These are phyloP conservation scores for Neonectria ditissima DNA, from an alignment of 2,329 filamentous ascomycete species.

Conservation along the genomic window DNA sequence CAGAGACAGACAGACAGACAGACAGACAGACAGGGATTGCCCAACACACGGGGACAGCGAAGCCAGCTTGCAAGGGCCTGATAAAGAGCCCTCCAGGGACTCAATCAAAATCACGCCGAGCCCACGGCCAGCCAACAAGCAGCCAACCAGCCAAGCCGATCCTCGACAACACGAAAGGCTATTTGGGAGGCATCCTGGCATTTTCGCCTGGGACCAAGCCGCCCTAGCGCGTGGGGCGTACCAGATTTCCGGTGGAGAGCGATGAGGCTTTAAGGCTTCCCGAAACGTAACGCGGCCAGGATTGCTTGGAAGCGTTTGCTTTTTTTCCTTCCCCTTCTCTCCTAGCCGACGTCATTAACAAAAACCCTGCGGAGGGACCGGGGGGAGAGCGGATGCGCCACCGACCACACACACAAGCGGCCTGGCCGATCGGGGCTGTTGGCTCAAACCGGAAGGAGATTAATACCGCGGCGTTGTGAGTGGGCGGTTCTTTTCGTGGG, in stretches of 20 bases:
- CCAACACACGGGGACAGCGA: no score
- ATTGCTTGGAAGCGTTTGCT: no score
- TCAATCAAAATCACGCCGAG: neutral
- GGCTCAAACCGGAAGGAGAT: conserved; percentile 36
- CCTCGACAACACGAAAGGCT: conserved; percentile 22
- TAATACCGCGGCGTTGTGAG: conserved; percentile 17
- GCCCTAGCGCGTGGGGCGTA: conserved; percentile 27
- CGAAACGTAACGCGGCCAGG: conserved; percentile 20
- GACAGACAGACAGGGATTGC: neutral
- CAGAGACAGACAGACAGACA: no score
- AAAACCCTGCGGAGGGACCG: no score
- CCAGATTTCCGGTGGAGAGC: conserved; percentile 19
- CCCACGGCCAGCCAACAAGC: no score
- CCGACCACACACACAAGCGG: no score
- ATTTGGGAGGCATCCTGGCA: conserved; percentile 22
- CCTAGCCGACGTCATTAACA: conserved; percentile 30
- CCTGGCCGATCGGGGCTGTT: conserved; percentile 40
- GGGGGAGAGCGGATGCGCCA: no score
- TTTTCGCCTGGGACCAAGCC: no score
- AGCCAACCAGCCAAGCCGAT: no score
- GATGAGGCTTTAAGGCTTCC: conserved; percentile 23
- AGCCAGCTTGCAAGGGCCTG: neutral
- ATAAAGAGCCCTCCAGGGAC: neutral
- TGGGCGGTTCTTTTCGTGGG: neutral
- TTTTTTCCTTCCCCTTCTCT: no score